Percentiles rank a stretch among this genome's conserved stretches.
Evolutionary conservation across 192 early-diverging fungal genomes (phyloP).

Genomic region (Backusella morwellensis): DNA sequence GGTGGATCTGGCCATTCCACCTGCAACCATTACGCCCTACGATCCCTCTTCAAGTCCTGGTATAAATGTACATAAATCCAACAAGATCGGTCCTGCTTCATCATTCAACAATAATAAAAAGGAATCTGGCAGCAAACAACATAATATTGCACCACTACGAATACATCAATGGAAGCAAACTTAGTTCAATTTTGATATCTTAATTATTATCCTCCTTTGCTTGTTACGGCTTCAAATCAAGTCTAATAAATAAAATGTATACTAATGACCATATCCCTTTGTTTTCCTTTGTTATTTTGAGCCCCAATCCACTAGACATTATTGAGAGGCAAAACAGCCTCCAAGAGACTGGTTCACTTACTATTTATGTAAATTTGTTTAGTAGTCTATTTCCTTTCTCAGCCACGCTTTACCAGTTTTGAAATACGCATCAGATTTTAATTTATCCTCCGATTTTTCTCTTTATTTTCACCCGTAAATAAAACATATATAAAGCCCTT

Average conservation of each 20-base stretch:
- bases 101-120: neutral
- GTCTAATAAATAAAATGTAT: constrained; percentile 3
- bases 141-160: neutral
- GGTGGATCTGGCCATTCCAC: neutral
- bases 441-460: neutral
- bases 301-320: neutral
- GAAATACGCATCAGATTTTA: neutral
- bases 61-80: constrained; percentile 5
- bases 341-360: neutral
- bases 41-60: neutral
- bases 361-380: neutral
- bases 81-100: neutral
- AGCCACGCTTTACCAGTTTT: neutral
- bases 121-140: neutral
- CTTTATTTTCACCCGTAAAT: neutral
- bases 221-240: neutral
- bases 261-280: neutral
- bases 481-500: neutral
- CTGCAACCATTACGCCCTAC: neutral
- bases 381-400: neutral
- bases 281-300: neutral
- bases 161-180: constrained; percentile 13
- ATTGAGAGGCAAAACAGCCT: neutral
- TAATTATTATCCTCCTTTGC: neutral
- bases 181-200: neutral